phyloP scores from a whole-genome alignment of 805 yeast species.

The Isabelozyma rhagii region DNA sequence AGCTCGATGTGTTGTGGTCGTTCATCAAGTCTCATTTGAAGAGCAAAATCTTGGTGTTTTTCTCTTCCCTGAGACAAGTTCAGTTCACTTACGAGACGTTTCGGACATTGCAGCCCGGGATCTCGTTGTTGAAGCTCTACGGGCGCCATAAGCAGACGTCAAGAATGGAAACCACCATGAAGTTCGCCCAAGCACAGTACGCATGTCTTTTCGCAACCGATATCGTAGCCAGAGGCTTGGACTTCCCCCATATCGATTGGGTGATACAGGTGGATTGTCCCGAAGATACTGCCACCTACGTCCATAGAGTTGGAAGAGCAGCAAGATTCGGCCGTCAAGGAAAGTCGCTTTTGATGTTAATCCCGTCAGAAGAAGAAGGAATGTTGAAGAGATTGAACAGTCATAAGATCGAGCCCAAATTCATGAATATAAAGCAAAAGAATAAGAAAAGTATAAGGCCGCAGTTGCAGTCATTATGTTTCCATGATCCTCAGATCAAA shows the following conservation, averaged over 20 bases:
- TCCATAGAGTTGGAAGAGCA: conserved; percentile 86
- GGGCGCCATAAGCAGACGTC: conserved; percentile 92
- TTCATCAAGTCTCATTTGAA: conserved; percentile 82
- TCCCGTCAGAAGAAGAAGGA: conserved; percentile 79
- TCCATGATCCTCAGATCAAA: conserved; percentile 87
- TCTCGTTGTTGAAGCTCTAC: conserved; percentile 77
- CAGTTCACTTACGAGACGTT: conserved; percentile 86
- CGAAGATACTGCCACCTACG: conserved; percentile 84
- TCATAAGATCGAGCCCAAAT: conserved; percentile 66
- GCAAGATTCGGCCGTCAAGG: conserved; percentile 88
- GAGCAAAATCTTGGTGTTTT: conserved; percentile 74
- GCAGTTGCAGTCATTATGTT: conserved; percentile 85
- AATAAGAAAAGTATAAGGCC: conserved; percentile 73
- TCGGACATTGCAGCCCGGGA: conserved; percentile 87
- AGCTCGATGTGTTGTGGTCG: conserved; percentile 81
- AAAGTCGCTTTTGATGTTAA: conserved; percentile 73
- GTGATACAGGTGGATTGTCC: conserved; percentile 92
- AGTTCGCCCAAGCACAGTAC: conserved; percentile 73
- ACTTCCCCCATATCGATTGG: conserved; percentile 93
- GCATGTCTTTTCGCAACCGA: conserved; percentile 88
- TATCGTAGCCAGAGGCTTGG: conserved; percentile 88
- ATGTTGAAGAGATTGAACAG: conserved; percentile 62
- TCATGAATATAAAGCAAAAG: conserved; percentile 70
- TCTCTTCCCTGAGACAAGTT: conserved; percentile 86
- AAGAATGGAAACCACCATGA: conserved; percentile 74